A percentile compares a stretch with the other conserved stretches of the same genome.
Evolutionary conservation across 2,329 filamentous ascomycete species (phyloP).

Genomic region (Apiospora koreana): DNA sequence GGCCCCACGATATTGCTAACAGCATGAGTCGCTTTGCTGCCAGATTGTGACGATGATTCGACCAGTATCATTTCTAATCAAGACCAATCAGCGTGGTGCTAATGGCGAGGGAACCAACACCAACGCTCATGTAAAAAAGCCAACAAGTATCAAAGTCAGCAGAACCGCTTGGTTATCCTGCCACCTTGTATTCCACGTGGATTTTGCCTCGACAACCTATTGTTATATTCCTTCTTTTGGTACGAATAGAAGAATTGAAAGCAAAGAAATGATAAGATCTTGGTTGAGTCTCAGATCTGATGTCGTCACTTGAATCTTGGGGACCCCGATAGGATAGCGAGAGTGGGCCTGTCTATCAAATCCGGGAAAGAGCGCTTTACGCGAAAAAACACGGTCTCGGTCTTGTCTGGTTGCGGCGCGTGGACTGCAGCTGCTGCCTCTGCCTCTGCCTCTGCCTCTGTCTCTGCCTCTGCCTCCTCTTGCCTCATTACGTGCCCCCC

Average conservation of each 20-base stretch:
- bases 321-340: not conserved
- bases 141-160: not conserved
- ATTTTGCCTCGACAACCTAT: not conserved
- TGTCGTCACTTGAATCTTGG: not conserved
- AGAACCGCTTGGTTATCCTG: not conserved
- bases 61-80: too few relatives aligned
- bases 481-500: not conserved
- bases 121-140: not conserved
- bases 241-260: not conserved
- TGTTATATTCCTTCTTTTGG: not conserved
- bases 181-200: not conserved
- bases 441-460: too few relatives aligned
- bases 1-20: not conserved
- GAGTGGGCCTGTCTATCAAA: not conserved
- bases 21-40: not conserved
- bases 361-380: not conserved
- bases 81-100: not conserved
- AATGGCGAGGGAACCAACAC: not conserved
- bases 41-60: not conserved
- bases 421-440: not conserved
- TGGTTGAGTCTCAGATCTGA: not conserved
- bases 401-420: not conserved
- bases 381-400: slow-evolving; percentile 7
- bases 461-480: too few relatives aligned
- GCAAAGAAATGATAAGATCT: not conserved